phyloP scores from a whole-genome alignment of 2,329 filamentous ascomycete genomes.

The Fusarium albidum region DNA sequence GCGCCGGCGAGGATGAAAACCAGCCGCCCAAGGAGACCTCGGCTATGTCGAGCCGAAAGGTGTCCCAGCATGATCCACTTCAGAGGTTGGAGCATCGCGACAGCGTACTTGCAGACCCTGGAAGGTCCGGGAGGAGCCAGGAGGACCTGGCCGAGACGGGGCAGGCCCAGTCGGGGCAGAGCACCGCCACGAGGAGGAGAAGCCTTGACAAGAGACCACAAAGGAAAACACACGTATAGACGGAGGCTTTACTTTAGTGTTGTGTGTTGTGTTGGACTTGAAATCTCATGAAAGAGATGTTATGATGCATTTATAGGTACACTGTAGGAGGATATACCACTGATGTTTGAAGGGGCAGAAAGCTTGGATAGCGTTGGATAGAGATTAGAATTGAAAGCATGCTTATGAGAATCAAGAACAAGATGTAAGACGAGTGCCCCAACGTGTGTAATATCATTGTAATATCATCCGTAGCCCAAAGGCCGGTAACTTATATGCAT shows the following conservation, averaged over 20 bases:
- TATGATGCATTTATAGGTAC: neutral
- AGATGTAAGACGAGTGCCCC: neutral
- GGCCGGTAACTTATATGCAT: too few species aligned
- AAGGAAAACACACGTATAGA: slow-evolving; percentile 18
- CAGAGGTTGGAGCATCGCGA: slow-evolving; percentile 24
- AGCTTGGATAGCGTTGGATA: neutral
- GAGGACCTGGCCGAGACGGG: slow-evolving; percentile 48
- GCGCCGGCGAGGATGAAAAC: slow-evolving; percentile 43
- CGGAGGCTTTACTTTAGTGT: neutral
- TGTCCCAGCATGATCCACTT: slow-evolving; percentile 15
- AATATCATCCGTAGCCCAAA: too few species aligned
- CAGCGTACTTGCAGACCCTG: slow-evolving; percentile 40
- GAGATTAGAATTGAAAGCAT: neutral
- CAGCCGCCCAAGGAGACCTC: slow-evolving; percentile 29
- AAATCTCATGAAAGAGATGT: neutral
- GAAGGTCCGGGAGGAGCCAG: slow-evolving; percentile 42
- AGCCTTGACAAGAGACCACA: slow-evolving; percentile 36
- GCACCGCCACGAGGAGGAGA: slow-evolving; percentile 41
- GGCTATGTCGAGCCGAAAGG: slow-evolving; percentile 12
- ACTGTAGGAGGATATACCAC: slow-evolving; percentile 19
- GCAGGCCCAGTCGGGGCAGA: slow-evolving; percentile 40
- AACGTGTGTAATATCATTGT: slow-evolving; percentile 11
- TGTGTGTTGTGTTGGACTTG: slow-evolving; percentile 1
- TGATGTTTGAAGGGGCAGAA: neutral
- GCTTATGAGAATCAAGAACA: neutral